Evolutionary conservation across 345 rosid genomes (phyloP), one percentile per base, ranked within the genome.

Genomic region (Arabidopsis suecica): DNA sequence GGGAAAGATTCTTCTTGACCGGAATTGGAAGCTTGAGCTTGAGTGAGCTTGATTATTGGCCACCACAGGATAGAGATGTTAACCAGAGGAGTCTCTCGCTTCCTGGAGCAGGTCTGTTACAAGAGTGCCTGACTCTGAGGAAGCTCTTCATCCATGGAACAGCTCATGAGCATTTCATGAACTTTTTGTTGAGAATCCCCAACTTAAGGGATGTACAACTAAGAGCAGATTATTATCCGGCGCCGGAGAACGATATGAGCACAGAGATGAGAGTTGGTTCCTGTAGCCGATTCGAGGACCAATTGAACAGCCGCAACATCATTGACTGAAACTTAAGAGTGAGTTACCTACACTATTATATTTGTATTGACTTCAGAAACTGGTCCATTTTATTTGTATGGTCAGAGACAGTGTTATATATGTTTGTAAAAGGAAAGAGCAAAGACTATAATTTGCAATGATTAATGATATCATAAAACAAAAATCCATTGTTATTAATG

Each of bases 111-210:
- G 98, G 86, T 6, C 69, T 96, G 74, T 88, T 93, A 3, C 82
- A 82, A 5, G 84, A 86, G 28, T 89, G 97, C 42, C 63, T 53
- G 7, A 61, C 85, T 0, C 61, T 93, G 47, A 86, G 99, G 89
- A 93, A 91, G 86, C 88, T 96, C 7, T 91, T 93, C 74, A 89
- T 96, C 18, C 98, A 93, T 28, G 98, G 99, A 60, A 96, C 99
- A 0, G 97, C 96, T 1, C 80, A 85, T 25, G 99, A 91, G 68
- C 99, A 96, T 83, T 95, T 90, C 85, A 91, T 96, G 91, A 87
- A 56, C 79, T 91, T 93, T 81, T 81, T 93, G 53, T 83, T 85
- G 33, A 64, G 18, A 10, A 86, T 85, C 22, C 84, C 83, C 0
- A 85, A 82, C 65, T 87, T 90, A 42, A 89, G 97, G 69, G 98